Base-by-base conservation (phyloP, 306 rosid species). In the Cyclanthera cordifolia region DNA sequence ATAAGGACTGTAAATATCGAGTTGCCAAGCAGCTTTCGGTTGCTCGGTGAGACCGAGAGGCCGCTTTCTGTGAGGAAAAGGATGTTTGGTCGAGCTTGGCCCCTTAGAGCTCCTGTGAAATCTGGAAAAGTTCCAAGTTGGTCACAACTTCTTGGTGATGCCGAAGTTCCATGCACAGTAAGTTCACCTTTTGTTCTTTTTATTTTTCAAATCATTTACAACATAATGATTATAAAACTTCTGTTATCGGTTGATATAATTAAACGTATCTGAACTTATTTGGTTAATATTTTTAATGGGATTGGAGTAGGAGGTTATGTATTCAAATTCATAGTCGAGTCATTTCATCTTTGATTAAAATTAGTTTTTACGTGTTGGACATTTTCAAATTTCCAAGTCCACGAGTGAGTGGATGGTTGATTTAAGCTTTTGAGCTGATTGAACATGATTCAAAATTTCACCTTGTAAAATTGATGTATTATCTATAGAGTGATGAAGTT, bases 11-110 rank as follows among this genome's bases (percentile, higher is more conserved):
- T 78, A 56, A 73, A 81, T 57, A 75, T 78, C 24, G 77, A 70
- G 58, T 48, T 86, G 72, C 95, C 96, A 1, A 63, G 86, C 45
- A 93, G 96, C 83, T 93, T 89, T 82, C 81, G 72, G 61, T 57
- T 50, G 60, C 78, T 93, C 53, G 98, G 98, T 1, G 85, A 79
- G 75, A 89, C 98, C 9, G 91, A 87, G 53, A 89, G 78, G 76
- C 96, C 95, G 64, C 83, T 84, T 69, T 85, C 87, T 8, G 98
- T 93, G 67, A 90, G 98, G 72, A 89, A 81, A 49, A 86, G 98
- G 75, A 89, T 93, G 84, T 93, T 89, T 19, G 98, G 98, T 54
- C 98, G 95, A 14, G 94, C 98, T 53, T 93, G 98, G 98, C 98
- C 98, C 24, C 78, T 84, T 58, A 77, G 94, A 32, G 32, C 32